Evolutionary conservation across 1,284 basidiomycete species (phyloP), one percentile per base, ranked within the genome.

Genomic region (Ganoderma leucocontextum): DNA sequence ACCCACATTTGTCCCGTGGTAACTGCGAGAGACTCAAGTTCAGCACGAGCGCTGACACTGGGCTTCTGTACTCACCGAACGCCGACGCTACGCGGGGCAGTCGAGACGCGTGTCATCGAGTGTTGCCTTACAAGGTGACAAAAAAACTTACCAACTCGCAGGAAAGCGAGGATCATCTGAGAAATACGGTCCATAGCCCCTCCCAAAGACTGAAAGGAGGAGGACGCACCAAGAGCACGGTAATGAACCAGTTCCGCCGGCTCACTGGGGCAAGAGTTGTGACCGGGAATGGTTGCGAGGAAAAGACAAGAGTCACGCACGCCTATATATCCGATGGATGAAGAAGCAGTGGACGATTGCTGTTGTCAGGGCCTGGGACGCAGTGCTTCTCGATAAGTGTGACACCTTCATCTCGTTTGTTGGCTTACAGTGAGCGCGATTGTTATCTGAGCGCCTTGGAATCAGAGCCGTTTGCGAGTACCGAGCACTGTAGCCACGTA

Each of bases 261-360:
- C 71, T 72, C 55, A 72, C 71, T 72, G 38, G 36, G 2, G n/a
- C 4, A 13, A 17, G 17, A 25, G 12, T 52, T 44, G 53, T 7
- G 9, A 44, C 29, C 17, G 17, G 22, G 9, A 1, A 8, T 15
- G 12, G 0, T n/a, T 5, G 17, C 2, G 12, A 49, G 9, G 5
- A 8, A 41, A 39, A 1, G 12, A 38, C 1, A 29, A 22, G 5
- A 17, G 36, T 22, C 3, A 63, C 66, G 15, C 13, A 62, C 38
- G 60, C 65, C 42, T 68, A 62, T 58, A 67, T 17, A 70, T 72
- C 1, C 70, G 68, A 38, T 66, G 68, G n/a, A 72, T 72, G 57
- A 68, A 72, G 65, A 70, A 72, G 52, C 71, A 66, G 49, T 72
- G 71, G 0, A 72, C 68, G 13, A 72, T 70, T 49, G 62, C 49